Evolutionary conservation across 2,329 filamentous ascomycete genomes (phyloP).

Genomic region (Zopfia rhizophila): DNA sequence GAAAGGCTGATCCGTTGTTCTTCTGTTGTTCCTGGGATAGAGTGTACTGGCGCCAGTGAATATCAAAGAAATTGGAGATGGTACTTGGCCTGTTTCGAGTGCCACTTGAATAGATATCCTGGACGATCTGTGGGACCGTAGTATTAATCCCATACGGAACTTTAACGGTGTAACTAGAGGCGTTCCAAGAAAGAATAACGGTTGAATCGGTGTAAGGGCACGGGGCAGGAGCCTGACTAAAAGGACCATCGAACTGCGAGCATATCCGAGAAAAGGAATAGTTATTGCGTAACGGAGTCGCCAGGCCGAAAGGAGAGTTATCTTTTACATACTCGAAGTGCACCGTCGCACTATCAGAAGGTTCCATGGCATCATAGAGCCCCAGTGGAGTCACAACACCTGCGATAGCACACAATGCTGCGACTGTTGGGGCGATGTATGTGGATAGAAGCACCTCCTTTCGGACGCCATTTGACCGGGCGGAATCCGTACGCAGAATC

Average conservation of each 20-base stretch:
- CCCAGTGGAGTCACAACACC: conserved; percentile 61
- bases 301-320: conserved; percentile 50
- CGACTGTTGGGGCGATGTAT: conserved; percentile 15
- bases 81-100: conserved; percentile 35
- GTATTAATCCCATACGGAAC: conserved; percentile 44
- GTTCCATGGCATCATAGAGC: conserved; percentile 50
- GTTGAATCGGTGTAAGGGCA: conserved; percentile 27
- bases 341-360: conserved; percentile 19
- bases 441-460: conserved; percentile 35
- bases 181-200: conserved; percentile 25
- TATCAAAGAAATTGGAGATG: conserved; percentile 58
- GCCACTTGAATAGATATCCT: conserved; percentile 54
- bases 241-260: too few species aligned
- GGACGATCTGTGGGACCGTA: conserved; percentile 46
- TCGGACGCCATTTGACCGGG: conserved; percentile 40
- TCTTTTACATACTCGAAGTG: conserved; percentile 55
- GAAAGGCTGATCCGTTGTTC: conserved; percentile 43
- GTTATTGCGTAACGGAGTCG: conserved; percentile 50
- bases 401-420: conserved; percentile 52
- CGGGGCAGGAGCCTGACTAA: conserved; percentile 32
- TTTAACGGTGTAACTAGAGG: conserved; percentile 28
- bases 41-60: conserved; percentile 51
- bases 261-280: conserved; percentile 49
- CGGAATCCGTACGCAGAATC: conserved; percentile 53
- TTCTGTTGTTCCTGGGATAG: conserved; percentile 4